Conservation (phyloP, 2,329 filamentous ascomycete species). For the Penicillium polonicum region DNA sequence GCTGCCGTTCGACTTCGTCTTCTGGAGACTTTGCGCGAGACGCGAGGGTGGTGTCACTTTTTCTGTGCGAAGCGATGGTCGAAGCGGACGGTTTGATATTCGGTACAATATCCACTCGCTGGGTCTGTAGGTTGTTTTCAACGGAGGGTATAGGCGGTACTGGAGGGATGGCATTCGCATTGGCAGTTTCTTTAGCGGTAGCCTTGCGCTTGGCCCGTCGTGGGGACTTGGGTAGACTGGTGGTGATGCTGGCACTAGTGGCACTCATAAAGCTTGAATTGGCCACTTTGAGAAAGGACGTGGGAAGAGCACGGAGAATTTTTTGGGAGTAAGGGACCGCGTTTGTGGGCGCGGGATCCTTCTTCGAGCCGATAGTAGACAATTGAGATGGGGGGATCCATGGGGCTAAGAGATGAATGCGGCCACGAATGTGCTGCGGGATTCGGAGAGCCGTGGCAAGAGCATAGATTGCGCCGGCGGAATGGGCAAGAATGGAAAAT, state of each 20-base stretch:
- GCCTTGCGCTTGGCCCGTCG: conserved; percentile 61
- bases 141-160: conserved; percentile 44
- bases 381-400: conserved; percentile 92
- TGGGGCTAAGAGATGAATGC: conserved; percentile 89
- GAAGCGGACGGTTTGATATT: conserved; percentile 17
- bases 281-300: conserved; percentile 86
- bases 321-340: conserved; percentile 89
- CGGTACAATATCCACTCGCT: conserved; percentile 19
- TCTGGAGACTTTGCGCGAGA: conserved; percentile 23
- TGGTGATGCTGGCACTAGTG: conserved; percentile 81
- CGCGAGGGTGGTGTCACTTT: conserved; percentile 25
- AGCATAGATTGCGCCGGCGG: conserved; percentile 95
- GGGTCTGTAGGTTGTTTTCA: conserved; percentile 19
- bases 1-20: conserved; percentile 39
- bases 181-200: conserved; percentile 38
- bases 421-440: conserved; percentile 90
- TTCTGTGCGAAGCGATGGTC: conserved; percentile 17
- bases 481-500: conserved; percentile 94
- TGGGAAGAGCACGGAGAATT: conserved; percentile 84
- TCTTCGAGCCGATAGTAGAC: conserved; percentile 71
- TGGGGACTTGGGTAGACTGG: conserved; percentile 67
- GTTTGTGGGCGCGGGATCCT: conserved; percentile 74
- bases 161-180: conserved; percentile 50
- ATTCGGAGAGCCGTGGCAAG: conserved; percentile 92
- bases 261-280: conserved; percentile 95